phyloP scores from a whole-genome alignment of 2,329 filamentous ascomycete species.

The Xylariales sp. region DNA sequence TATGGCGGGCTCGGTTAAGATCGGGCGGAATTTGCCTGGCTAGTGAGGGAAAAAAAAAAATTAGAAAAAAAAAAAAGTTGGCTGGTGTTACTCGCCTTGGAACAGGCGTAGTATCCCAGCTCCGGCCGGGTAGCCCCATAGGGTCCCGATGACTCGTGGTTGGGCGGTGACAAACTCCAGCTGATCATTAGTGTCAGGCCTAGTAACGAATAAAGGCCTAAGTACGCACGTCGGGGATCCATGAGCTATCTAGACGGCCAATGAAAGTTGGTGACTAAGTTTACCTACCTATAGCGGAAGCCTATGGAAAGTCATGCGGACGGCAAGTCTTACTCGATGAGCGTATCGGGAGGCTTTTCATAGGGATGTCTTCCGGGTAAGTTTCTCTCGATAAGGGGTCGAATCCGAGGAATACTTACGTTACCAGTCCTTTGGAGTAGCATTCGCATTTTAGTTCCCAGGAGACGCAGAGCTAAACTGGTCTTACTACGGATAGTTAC shows the following conservation, averaged over 20 bases:
- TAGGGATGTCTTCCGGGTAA: not conserved
- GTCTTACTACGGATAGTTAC: not conserved
- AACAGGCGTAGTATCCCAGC: not conserved
- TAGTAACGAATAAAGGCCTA: not conserved
- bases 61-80: not conserved
- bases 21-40: slow-evolving; percentile 6
- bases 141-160: not conserved
- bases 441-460: no score
- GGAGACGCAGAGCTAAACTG: no score
- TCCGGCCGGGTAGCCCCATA: not conserved
- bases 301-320: not conserved
- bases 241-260: not conserved
- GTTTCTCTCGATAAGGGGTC: not conserved
- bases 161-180: not conserved
- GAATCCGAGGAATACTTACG: not conserved
- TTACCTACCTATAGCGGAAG: not conserved
- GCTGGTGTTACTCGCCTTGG: not conserved
- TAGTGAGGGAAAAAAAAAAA: no score
- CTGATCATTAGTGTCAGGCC: not conserved
- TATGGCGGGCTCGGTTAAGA: not conserved
- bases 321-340: not conserved
- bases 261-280: not conserved
- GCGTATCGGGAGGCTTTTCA: not conserved
- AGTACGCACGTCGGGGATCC: not conserved
- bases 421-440: not conserved